Evolutionary conservation across 441 rosid species (phyloP), one percentile per base, ranked within the genome.

Genomic region (Pelargonium australe): DNA sequence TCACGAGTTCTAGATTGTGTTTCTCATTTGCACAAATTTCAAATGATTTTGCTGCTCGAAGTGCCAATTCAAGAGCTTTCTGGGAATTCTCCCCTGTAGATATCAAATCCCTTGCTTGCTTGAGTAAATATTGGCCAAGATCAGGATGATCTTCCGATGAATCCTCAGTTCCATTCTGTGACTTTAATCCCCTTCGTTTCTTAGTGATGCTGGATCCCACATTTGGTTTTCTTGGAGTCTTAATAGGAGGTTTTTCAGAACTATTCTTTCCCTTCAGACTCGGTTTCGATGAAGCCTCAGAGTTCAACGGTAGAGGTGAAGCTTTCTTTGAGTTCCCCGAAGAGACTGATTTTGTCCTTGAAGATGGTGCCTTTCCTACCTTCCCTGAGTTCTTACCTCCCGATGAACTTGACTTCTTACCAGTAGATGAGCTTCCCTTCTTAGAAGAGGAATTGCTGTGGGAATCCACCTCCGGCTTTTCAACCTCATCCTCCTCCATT

Each of bases 401-500:
- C 63, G 84, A 70, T 45, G 84, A 75, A 65, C 74, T 77, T 70
- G 16, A 51, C 58, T 51, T 51, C 58, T 51, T 51, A 16, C 58
- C 58, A n/a, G 16, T 51, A 51, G 19, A 51, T 5, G 58, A 51
- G 58, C 58, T 51, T 51, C 71, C 86, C 73, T 78, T 83, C 74
- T 70, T 79, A 28, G 83, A 75, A 44, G 89, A 80, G 65, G 89
- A 71, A 63, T 55, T 70, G 67, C 88, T 81, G 23, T 16, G 75
- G 72, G 62, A 65, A 47, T 74, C 85, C 60, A 58, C 74, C 31
- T 75, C 81, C 0, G 82, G 83, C 70, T 86, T 89, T 25, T 76
- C 83, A 25, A 84, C 84, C 53, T 81, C 85, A 43, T 86, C 92
- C 74, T 84, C 96, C 73, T 93, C 85, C 81, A 81, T 80, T 65